Base-by-base conservation (phyloP, 1,139 yeast species). In the Eremothecium cymbalariae region DNA sequence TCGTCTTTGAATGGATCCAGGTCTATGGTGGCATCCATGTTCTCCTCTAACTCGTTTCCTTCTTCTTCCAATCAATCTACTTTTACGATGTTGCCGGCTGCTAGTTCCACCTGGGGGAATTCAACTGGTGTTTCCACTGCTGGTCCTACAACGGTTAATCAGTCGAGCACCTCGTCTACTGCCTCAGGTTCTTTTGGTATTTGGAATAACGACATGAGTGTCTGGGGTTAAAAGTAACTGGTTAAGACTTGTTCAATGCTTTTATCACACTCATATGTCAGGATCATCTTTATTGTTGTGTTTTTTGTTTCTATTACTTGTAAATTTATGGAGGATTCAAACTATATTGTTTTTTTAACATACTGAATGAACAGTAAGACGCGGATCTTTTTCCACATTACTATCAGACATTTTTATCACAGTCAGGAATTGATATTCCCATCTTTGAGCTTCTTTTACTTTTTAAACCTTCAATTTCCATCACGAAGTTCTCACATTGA, bases 181-280 rank as follows among this genome's bases (percentile, higher is more conserved):
- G 39, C 44, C 14, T 40, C 43, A 21, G 45, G 47, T 17, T 39
- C 53, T 9, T 48, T 51, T 39, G 57, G 57, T 17, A 54, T 55
- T 35, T 55, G 60, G 59, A 53, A 50, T 34, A 51, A 46, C 34
- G 55, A 55, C 34, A 55, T 53, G 58, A 55, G 57, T 28, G 60
- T 57, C 23, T 55, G 60, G 61, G 55, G 59, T 38, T 56, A 28
- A 43, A 16, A 9, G 11, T 8, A 23, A 8, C 8, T 9, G 7
- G 7, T 19, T 19, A 19, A 19, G 9, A 8, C 7, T 19, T 19
- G 7, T 19, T 19, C 9, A 8, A 19, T 19, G n/a, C n/a, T 19
- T 7, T 19, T 19, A 19, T 19, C 21, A 19, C 21, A 19, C 8
- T 19, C 7, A 14, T 23, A 23, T 23, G 25, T 23, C 25, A 23